Evolutionary conservation across 2,329 filamentous ascomycete species (phyloP).

Genomic region (Fusarium verrucosum): DNA sequence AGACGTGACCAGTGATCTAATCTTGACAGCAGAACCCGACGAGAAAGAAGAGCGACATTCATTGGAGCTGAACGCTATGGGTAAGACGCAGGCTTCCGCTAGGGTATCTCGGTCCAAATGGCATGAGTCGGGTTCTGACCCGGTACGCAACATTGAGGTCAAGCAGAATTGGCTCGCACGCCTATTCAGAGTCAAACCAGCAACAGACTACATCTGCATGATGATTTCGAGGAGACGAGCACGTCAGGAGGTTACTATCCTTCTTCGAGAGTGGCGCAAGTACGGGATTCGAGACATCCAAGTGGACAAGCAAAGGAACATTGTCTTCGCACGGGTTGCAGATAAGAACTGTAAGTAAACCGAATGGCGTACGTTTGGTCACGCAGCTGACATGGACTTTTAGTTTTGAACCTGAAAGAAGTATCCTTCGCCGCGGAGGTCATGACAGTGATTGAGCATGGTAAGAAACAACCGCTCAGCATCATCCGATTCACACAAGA

Average conservation of each 20-base stretch:
- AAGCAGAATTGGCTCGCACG: constrained; percentile 89
- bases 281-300: constrained; percentile 84
- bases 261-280: constrained; percentile 81
- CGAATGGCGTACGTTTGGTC: not conserved
- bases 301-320: constrained; percentile 80
- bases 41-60: constrained; percentile 23
- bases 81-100: constrained; percentile 26
- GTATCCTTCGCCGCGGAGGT: constrained; percentile 90
- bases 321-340: constrained; percentile 81
- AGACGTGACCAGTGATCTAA: constrained; percentile 3
- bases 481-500: constrained; percentile 89
- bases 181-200: constrained; percentile 89
- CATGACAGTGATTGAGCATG: constrained; percentile 89
- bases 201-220: constrained; percentile 78
- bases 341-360: constrained; percentile 76
- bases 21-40: constrained; percentile 15
- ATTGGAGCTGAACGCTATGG: constrained; percentile 29
- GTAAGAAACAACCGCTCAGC: constrained; percentile 77
- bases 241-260: constrained; percentile 77
- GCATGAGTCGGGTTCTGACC: constrained; percentile 50
- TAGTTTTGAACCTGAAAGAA: constrained; percentile 83
- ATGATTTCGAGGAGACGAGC: constrained; percentile 72
- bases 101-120: constrained; percentile 40
- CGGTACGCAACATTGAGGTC: constrained; percentile 67
- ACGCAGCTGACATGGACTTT: constrained; percentile 33